phyloP scores from a whole-genome alignment of 2,329 filamentous ascomycete genomes.

The Cercospora nicotianae region DNA sequence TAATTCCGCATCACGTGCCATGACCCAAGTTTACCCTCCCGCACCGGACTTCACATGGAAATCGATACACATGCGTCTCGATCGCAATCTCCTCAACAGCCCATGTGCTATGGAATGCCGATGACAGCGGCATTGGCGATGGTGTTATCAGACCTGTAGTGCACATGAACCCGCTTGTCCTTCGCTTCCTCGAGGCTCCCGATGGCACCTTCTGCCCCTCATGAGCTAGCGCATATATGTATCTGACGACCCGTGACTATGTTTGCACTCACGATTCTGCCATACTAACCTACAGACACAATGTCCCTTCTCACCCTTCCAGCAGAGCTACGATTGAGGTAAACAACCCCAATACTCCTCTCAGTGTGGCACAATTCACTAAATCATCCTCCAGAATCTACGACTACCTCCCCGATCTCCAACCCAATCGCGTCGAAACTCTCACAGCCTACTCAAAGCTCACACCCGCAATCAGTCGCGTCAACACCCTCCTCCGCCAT shows the following conservation, averaged over 20 bases:
- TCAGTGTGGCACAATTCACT: too few relatives aligned
- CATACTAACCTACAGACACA: background rate
- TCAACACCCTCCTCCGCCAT: constrained; percentile 21
- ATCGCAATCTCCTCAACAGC: background rate
- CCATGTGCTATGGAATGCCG: background rate
- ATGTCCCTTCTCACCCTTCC: constrained; percentile 25
- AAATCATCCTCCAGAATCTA: constrained; percentile 19
- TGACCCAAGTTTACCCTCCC: background rate
- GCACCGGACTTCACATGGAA: background rate
- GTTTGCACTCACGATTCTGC: background rate
- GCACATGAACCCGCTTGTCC: background rate
- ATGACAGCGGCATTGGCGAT: background rate
- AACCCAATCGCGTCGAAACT: constrained; percentile 15
- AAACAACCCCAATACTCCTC: background rate
- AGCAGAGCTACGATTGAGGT: constrained; percentile 23
- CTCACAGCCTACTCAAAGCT: constrained; percentile 22
- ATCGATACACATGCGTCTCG: background rate
- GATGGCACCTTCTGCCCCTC: constrained; percentile 7
- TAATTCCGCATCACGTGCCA: background rate
- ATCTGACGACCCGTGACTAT: background rate
- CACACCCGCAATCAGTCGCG: constrained; percentile 30
- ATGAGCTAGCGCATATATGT: background rate
- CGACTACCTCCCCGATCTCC: constrained; percentile 26
- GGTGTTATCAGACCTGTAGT: background rate
- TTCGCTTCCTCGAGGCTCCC: background rate